Evolutionary conservation across 2,329 filamentous ascomycete genomes (phyloP), one percentile per base, ranked within the genome.

Genomic region (Huntiella moniliformis): DNA sequence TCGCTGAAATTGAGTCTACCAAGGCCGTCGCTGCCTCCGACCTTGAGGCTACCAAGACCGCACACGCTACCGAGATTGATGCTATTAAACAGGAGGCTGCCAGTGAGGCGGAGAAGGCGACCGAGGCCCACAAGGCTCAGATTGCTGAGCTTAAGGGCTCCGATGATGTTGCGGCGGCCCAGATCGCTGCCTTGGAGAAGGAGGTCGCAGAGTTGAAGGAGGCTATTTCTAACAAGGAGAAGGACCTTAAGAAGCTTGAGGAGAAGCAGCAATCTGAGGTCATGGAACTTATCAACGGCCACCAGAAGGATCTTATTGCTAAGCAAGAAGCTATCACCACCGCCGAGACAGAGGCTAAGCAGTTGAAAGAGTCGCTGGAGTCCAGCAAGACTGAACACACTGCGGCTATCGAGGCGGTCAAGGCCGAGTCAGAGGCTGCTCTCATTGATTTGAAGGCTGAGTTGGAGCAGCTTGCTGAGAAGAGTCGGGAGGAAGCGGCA

Each of bases 101-200:
- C 61, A 62, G 68, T 55, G 61, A 65, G 37, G 60, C 60, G 16
- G 65, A 70, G 49, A 58, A 74, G 17, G 39, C n/a, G 12, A 64
- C 69, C 52, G 66, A 67, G 52, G 36, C 37, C 11, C 56, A 71
- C 13, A 57, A 65, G 34, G 56, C 57, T 16, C 56, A 61, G 45
- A 63, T 69, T 51, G 58, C 60, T 4, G 62, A 68, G 47, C 58
- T 61, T 11, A 53, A 67, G 42, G 62, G 65, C 44, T 56, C 60
- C 2, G 39, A 44, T 7, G 38, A 43, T 17, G 43, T 17, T 31
- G 43, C 33, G 6, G 32, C 77, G 51, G 69, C 73, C 45, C 57
- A 72, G 57, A 63, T 79, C 31, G 66, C 73, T 15, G 67, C 70
- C 36, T 56, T 77, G 44, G 62, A 63, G 1, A 54, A 55, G 5